Conservation (phyloP, 1,284 basidiomycete species). For the Sanguinoderma infundibulare region DNA sequence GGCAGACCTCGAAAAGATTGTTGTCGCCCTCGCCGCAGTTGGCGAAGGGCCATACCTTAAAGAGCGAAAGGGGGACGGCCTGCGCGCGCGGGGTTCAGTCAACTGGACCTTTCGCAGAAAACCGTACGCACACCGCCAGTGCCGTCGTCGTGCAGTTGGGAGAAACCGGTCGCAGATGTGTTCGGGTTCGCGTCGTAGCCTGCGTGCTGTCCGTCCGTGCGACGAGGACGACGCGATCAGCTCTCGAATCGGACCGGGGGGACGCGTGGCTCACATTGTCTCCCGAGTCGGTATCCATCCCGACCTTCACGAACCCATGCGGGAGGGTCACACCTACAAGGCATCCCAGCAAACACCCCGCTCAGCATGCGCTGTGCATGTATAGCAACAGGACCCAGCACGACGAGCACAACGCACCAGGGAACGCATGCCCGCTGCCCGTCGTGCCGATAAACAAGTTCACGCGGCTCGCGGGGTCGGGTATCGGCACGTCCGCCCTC, state of each 20-base stretch:
- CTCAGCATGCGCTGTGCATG: too few species aligned
- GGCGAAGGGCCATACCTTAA: conserved; percentile 60
- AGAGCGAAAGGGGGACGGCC: conserved; percentile 62
- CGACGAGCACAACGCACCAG: conserved; percentile 42
- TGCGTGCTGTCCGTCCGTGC: conserved; percentile 48
- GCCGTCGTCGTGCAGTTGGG: conserved; percentile 65
- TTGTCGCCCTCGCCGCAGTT: conserved; percentile 44
- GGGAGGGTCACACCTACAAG: conserved; percentile 64
- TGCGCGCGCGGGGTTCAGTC: conserved; percentile 22
- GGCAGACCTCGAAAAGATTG: conserved; percentile 50
- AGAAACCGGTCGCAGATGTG: conserved; percentile 63
- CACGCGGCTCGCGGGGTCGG: conserved; percentile 42
- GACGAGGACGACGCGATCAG: neutral
- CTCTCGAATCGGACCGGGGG: neutral
- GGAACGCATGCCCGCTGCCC: conserved; percentile 66
- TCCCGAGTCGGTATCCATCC: conserved; percentile 67
- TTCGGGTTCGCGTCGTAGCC: conserved; percentile 54
- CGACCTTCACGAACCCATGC: conserved; percentile 68
- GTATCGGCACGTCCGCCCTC: conserved; percentile 12
- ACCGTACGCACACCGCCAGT: conserved; percentile 53
- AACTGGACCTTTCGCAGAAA: neutral
- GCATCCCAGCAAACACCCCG: neutral
- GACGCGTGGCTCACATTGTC: conserved; percentile 52
- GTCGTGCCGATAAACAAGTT: conserved; percentile 63
- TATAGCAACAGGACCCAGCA: neutral